Evolutionary conservation across 2,329 filamentous ascomycete genomes (phyloP), one percentile per base, ranked within the genome.

Genomic region (Penicillium corylophilum): DNA sequence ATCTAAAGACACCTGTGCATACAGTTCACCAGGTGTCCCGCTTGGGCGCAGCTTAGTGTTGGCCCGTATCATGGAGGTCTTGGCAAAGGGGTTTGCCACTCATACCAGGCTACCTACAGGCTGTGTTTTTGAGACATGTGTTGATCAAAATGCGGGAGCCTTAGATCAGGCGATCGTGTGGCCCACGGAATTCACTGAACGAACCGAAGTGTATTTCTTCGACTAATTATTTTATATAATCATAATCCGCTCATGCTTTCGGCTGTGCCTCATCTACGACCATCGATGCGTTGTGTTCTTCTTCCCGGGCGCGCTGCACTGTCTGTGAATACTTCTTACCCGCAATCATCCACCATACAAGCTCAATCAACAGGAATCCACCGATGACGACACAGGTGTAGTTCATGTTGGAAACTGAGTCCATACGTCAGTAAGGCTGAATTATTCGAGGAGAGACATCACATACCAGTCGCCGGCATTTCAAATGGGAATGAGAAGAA

Each of bases 351-450:
- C 75, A 78, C 76, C 75, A 78, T 0, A 51, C 55, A 2, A 71
- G 48, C 44, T 69, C 67, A 9, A 78, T 64, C 1, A 73, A 40
- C 7, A 74, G 51, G 24, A 74, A 66, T 0, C 69, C 75, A 1
- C 74, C 76, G 5, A 78, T 72, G 12, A 76, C 74, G 0, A 76
- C 74, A 43, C 77, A 78, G 1, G 77, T 78, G 54, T 79, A 78
- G 51, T 78, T 79, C 77, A 79, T 79, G 50, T 77, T 78, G 1
- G 61, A 55, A 5, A 48, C 67, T 61, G 31, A 38, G 38, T 12
- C 4, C 13, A 36, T 15, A 35, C 10, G 4, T 54, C 41, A 54
- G 40, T 15, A n/a, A 18, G 16, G 1, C 4, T 2, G 9, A 22
- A 15, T 15, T 4, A 15, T 4, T 24, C 6, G 3, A n/a, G 7